Evolutionary conservation across 2,329 filamentous ascomycete genomes (phyloP), one percentile per base, ranked within the genome.

Genomic region (Fusarium poae): DNA sequence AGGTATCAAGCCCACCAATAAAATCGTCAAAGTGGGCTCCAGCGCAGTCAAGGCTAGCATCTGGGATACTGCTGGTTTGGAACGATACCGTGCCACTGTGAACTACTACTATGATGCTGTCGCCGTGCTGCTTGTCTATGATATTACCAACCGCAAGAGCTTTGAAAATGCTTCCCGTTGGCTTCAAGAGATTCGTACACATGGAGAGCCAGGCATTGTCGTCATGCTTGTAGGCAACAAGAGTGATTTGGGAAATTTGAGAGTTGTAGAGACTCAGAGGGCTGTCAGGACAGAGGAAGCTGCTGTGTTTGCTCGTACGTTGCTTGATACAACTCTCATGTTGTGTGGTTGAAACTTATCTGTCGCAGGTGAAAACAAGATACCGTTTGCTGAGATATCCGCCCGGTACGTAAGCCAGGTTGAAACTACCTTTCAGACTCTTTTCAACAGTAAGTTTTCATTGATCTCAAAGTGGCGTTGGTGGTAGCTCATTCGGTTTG

Each of bases 161-260:
- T 63, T 37, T n/a, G 50, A 63, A 7, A 23, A 44, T 3, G 60
- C 23, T 0, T n/a, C 57, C 0, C 25, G 23, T 2, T 63, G 60
- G 60, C 20, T 63, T 0, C 12, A 20, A 0, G 58, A 63, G 7
- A 23, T 48, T 10, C 30, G 60, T 0, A 7, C 15, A 4, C 42
- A 63, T 4, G 35, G 32, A 9, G 60, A 63, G 0, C 23, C 42
- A 18, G 60, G 20, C 2, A 37, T 57, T 4, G 25, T 32, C 1
- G 4, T 48, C 4, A 49, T 57, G 49, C 30, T 63, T 12, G 43
- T 63, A 2, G 60, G 60, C 2, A 63, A 57, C 7, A 63, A 63
- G 37, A 49, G 18, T 6, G 60, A 63, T 2, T 11, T 63, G 8
- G 29, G 21, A 1, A 29, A 48, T 27, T 11, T 35, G 35, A 63